Evolutionary conservation across 2,329 filamentous ascomycete genomes (phyloP), one percentile per base, ranked within the genome.

Genomic region (Cladobotryum protrusum): DNA sequence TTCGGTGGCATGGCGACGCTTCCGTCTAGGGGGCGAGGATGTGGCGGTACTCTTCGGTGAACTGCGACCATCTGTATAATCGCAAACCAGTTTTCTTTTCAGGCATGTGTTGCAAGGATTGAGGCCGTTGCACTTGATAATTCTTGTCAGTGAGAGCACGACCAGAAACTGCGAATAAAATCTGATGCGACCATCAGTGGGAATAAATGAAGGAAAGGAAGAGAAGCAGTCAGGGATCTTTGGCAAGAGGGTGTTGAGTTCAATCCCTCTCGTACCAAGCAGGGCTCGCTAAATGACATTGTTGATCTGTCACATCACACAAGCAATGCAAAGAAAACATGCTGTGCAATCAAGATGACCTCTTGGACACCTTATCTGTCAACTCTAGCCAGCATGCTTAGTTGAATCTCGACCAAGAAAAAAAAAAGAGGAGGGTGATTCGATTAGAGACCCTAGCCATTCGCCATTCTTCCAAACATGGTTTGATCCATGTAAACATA

Each of bases 41-140:
- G 41, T 4, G 14, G 14, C 6, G 18, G 41, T 18, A 17, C 37
- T 29, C 20, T 42, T 48, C 17, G 45, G 39, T 44, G 49, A 45
- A 33, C 49, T 45, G 8, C 49, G 45, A 17, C 49, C 43, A 9
- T 50, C 50, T 13, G 42, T 49, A 41, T 61, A 62, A 9, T 50
- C 48, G 49, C 59, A 61, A 15, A 46, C 44, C 20, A 57, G 47
- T 29, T 54, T 56, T 40, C 57, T 55, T 34, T 58, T 59, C 20
- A 52, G 48, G 50, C 58, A 61, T 13, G 57, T 54, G 33, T 52
- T 54, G 52, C 60, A 61, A 33, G 56, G 57, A 14, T 56, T 49
- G 44, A 53, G 44, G 20, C 59, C 60, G 41, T 58, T 56, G 29
- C 60, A 62, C 60, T 62, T 46, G 39, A 52, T 24, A 3, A n/a